Base-by-base conservation (phyloP, 768 basidiomycete genomes). In the Pleurotus cornucopiae region DNA sequence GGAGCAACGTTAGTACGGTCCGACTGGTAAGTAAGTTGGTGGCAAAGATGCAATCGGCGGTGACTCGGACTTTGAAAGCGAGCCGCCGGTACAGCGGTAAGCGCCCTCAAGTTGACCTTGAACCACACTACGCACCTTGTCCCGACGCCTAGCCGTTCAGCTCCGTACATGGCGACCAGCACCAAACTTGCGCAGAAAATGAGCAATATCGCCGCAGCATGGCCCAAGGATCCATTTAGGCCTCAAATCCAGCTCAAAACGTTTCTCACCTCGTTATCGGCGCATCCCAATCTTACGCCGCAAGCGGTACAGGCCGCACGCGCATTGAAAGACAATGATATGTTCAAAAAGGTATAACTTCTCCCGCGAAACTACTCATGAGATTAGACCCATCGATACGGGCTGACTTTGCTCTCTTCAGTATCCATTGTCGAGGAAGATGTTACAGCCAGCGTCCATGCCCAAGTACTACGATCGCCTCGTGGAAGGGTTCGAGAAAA, bases 391-490 rank as follows among this genome's bases (percentile, higher is more conserved):
- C 11, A 58, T 58, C 41, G 18, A 46, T 44, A 37, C 39, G 39
- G 38, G 41, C 58, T 25, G 51, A 45, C 49, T 55, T 38, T 61
- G 55, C 34, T 49, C 62, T 60, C 59, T 57, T 58, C 58, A 93
- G 91, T 87, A 88, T 69, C 78, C 81, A 3, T 73, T 89, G 30
- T 83, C 88, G 21, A 73, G 79, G 43, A 84, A 77, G 64, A 86
- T 78, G 40, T 66, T 89, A 53, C 75, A 78, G 47, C 91, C 91
- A 3, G 80, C 83, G 9, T 89, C 89, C 4, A 81, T 80, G 69
- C 89, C 89, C 23, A 70, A 76, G 51, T 83, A 93, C 69, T 93
- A 93, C 62, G 76, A 83, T 44, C 81, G 86, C 21, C 78, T 93
- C 6, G 75, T 82, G 1, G 87, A 89, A 62, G 90, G 83, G 4